Percentiles rank a stretch among this genome's conserved stretches.
These are phyloP conservation scores for Botryobasidium botryosum DNA, from an alignment of 768 basidiomycete species.

Conservation along the genomic window DNA sequence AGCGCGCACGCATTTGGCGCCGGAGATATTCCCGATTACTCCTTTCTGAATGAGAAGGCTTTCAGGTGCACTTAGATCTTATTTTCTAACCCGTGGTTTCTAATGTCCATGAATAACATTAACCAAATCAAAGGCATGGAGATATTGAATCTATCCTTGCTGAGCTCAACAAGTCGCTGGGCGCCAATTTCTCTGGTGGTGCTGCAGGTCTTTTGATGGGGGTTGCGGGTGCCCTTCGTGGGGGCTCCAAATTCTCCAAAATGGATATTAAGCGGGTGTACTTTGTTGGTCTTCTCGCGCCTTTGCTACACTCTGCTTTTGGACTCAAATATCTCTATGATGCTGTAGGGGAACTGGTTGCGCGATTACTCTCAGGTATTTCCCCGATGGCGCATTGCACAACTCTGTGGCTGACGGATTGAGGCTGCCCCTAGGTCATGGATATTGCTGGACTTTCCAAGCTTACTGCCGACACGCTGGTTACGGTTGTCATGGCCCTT, in stretches of 20 bases:
- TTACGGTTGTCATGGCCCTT: slow-evolving; percentile 74
- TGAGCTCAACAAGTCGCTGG: slow-evolving; percentile 17
- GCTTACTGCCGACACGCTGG: slow-evolving; percentile 43
- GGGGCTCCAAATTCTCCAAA: slow-evolving; percentile 48
- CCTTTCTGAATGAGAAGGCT: slow-evolving; percentile 76
- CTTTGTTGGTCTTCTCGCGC: slow-evolving; percentile 38
- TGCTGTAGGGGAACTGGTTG: slow-evolving; percentile 52
- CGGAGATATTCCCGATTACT: slow-evolving; percentile 77
- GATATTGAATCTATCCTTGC: slow-evolving; percentile 40
- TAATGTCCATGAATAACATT: no score
- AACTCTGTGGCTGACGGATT: no score
- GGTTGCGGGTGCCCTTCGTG: slow-evolving; percentile 32
- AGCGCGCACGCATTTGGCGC: slow-evolving; percentile 35
- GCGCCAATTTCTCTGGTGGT: slow-evolving; percentile 15
- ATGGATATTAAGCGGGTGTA: slow-evolving; percentile 75
- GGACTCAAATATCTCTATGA: not conserved
- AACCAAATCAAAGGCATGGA: no score
- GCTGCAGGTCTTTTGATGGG: slow-evolving; percentile 10
- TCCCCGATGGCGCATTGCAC: no score
- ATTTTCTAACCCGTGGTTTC: no score
- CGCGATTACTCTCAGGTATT: slow-evolving; percentile 83
- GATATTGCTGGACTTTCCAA: slow-evolving; percentile 43
- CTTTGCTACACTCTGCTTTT: no score
- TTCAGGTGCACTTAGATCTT: no score
- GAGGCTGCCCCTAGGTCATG: no score